These are phyloP conservation scores for Wolfiporia cocos DNA, from an alignment of 1,284 basidiomycete genomes.

Conservation along the genomic window DNA sequence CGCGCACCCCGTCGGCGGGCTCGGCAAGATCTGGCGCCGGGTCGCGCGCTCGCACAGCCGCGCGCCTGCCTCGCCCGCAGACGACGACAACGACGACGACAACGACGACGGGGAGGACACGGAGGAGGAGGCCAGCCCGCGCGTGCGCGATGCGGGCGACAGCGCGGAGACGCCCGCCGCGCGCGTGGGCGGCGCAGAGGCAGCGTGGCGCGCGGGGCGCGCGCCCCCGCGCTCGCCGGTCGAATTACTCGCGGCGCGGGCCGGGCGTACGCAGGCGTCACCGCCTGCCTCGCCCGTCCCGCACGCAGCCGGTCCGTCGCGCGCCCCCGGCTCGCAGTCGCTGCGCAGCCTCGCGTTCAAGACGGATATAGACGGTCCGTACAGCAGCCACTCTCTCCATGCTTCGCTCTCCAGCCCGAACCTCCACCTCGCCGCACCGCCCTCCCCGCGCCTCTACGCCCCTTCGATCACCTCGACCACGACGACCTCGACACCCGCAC, in stretches of 20 bases:
- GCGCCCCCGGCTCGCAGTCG: too few relatives aligned
- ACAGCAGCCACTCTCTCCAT: too few relatives aligned
- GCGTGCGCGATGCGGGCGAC: constrained; percentile 6
- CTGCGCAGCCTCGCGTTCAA: too few relatives aligned
- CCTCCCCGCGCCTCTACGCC: constrained; percentile 4
- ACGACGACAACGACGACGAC: constrained; percentile 13
- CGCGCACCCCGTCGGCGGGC: constrained; percentile 6
- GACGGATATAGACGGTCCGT: too few relatives aligned
- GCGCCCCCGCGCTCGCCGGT: not conserved
- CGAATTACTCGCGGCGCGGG: constrained; percentile 25
- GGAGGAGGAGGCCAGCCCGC: too few relatives aligned
- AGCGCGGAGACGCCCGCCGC: too few relatives aligned
- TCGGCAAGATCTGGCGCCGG: constrained; percentile 16
- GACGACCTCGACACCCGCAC: too few relatives aligned
- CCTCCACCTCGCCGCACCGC: not conserved
- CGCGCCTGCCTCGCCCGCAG: not conserved
- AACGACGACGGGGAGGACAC: not conserved
- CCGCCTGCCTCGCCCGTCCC: too few relatives aligned
- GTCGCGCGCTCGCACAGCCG: constrained; percentile 10
- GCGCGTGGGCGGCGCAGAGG: not conserved
- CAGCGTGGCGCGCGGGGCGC: constrained; percentile 6
- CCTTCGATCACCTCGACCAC: constrained; percentile 8
- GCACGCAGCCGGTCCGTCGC: too few relatives aligned
- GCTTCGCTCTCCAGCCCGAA: constrained; percentile 7
- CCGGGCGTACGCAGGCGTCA: constrained; percentile 16